These are phyloP conservation scores for Acrodontium crateriforme DNA, from an alignment of 2,329 filamentous ascomycete species.

Conservation along the genomic window DNA sequence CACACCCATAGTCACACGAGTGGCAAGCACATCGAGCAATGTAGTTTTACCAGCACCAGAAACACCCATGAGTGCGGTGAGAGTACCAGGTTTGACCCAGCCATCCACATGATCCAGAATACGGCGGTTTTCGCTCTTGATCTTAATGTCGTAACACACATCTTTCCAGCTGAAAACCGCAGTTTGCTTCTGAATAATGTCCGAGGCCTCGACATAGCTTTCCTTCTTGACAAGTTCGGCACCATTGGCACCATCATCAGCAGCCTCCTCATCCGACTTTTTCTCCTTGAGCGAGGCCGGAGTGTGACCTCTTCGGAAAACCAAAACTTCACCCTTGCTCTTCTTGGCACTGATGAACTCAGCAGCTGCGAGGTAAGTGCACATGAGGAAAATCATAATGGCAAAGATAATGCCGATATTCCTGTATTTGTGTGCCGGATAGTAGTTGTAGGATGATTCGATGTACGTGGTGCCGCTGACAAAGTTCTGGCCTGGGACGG, in stretches of 20 bases:
- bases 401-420: conserved; percentile 34
- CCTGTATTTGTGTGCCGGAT: conserved; percentile 30
- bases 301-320: conserved; percentile 34
- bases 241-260: conserved; percentile 18
- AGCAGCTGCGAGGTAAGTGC: conserved; percentile 29
- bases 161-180: conserved; percentile 78
- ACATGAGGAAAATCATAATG: conserved; percentile 31
- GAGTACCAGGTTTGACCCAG: conserved; percentile 83
- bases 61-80: conserved; percentile 84
- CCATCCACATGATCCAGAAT: conserved; percentile 79
- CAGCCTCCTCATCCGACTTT: conserved; percentile 28
- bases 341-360: conserved; percentile 36
- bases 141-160: conserved; percentile 66
- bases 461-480: conserved; percentile 28
- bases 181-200: conserved; percentile 47
- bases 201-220: conserved; percentile 24
- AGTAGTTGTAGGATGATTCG: conserved; percentile 20
- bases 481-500: conserved; percentile 22
- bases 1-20: conserved; percentile 76
- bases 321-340: conserved; percentile 37
- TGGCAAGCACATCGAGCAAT: conserved; percentile 71
- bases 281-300: conserved; percentile 39
- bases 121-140: conserved; percentile 60
- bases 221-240: conserved; percentile 19
- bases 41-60: conserved; percentile 93